Evolutionary conservation across 192 early-diverging fungal species (phyloP).

Genomic region (Spizellomyces sp.): DNA sequence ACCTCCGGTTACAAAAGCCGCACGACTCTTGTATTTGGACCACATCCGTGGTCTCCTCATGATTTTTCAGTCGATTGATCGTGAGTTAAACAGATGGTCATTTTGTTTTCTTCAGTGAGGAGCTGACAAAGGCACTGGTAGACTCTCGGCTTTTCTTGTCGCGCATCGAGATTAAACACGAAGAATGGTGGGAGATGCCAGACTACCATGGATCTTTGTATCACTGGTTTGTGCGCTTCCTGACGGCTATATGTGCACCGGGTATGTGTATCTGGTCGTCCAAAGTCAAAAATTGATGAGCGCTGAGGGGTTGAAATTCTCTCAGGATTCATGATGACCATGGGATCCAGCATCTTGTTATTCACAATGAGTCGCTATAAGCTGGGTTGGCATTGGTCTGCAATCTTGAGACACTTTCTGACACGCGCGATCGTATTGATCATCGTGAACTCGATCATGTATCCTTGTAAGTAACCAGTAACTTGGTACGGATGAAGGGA

Average conservation of each 20-base stretch:
- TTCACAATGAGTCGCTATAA: constrained; percentile 35
- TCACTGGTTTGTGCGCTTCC: constrained; percentile 36
- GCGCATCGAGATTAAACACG: constrained; percentile 32
- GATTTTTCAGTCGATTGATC: constrained; percentile 38
- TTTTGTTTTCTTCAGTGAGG: background rate
- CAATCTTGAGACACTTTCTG: constrained; percentile 41
- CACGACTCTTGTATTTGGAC: constrained; percentile 28
- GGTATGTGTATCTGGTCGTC: background rate
- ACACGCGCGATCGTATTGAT: constrained; percentile 38
- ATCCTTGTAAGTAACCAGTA: constrained; percentile 15
- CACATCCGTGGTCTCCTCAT: constrained; percentile 33
- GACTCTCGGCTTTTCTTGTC: constrained; percentile 32
- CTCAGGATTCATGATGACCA: constrained; percentile 41
- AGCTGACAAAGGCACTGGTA: background rate
- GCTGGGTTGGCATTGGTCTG: constrained; percentile 32
- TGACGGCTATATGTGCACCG: constrained; percentile 45
- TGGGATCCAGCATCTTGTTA: constrained; percentile 43
- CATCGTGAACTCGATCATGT: constrained; percentile 26
- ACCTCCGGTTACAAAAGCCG: background rate
- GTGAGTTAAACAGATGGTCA: constrained; percentile 22
- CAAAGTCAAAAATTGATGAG: background rate
- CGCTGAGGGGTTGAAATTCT: background rate
- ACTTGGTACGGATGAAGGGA: background rate
- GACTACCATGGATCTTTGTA: constrained; percentile 31
- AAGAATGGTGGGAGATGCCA: constrained; percentile 48